Evolutionary conservation across 352 stramenopile species (phyloP), one percentile per base, ranked within the genome.

Genomic region (Pythium graminicola): DNA sequence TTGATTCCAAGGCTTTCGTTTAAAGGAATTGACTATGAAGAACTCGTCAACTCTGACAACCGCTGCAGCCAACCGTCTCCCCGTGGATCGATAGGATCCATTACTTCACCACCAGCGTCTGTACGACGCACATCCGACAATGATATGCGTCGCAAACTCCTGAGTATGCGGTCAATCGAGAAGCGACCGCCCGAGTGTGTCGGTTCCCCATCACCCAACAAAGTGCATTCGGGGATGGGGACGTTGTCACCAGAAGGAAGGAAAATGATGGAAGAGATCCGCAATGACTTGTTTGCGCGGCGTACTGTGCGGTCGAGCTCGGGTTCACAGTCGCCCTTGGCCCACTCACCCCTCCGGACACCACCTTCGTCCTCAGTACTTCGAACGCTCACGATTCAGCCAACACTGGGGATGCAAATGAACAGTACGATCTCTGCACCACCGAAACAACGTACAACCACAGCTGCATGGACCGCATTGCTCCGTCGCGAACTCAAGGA

Each of bases 191-290:
- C 10, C 4, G 32, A 35, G 17, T 22, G 28, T 17, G 13, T n/a
- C 20, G 29, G 28, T 6, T 20, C 32, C 1, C 10, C 29, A 16
- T 54, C 43, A 6, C 44, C 53, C 7, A 40, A 14, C 28, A 60
- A 60, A 17, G 16, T 32, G 2, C 19, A 44, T 4, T 16, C 28
- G 27, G 49, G 38, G 2, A 33, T 50, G 22, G 29, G 44, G 3
- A 66, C 59, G 14, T 28, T 66, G 3, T 66, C 59, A 7, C 23
- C 51, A 3, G 51, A 68, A 48, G 65, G 61, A 11, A 42, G 56
- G 39, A 67, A 67, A 31, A 65, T 73, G 57, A 65, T 73, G 35
- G 57, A 73, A 28, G 61, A 73, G 27, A 62, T 73, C 19, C 62
- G 62, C 10, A 57, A 60, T 19, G 53, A 70, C 50, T 38, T 73